Evolutionary conservation across 2,329 filamentous ascomycete species (phyloP), one percentile per base, ranked within the genome.

Genomic region (Fusarium beomiforme): DNA sequence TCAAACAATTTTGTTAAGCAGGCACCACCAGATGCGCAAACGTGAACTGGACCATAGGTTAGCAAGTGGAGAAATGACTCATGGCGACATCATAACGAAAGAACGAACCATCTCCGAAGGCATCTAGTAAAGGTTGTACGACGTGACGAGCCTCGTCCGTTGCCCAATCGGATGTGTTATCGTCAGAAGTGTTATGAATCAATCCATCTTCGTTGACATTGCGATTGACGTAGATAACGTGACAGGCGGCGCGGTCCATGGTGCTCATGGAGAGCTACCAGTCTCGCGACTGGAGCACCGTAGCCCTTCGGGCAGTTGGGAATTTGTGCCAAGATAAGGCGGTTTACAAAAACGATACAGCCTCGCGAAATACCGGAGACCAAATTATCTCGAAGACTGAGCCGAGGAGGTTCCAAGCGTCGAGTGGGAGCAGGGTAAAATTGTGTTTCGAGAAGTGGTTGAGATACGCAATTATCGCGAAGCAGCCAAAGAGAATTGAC

Each of bases 151-250:
- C 78, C 50, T 83, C 79, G 34, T 81, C 80, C 17, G 83, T 81
- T 31, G 75, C 75, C 76, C 80, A 79, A 63, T 80, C 79, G 39
- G 71, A 67, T 23, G 63, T 59, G 57, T 63, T 59, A 44, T 75
- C 69, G 26, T 58, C 60, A 54, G 66, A 65, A 70, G 70, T 62
- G 55, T 80, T 72, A 44, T 72, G 77, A 42, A 88, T 78, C 54
- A 83, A 76, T 61, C 85, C 81, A 74, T 88, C 83, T 66, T 84
- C 79, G 72, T 80, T 81, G 68, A 87, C 84, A 67, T 83, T 81
- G 75, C 86, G 86, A 80, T 89, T 86, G 74, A 90, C 87, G 73
- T 89, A 90, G 69, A 90, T 86, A 72, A 90, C 84, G 78, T 89
- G 86, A 78, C 87, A 89, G 64, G 82, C 81, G 76, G 85, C 83